phyloP scores from a whole-genome alignment of 306 rosid genomes.

The Macrotyloma uniflorum region DNA sequence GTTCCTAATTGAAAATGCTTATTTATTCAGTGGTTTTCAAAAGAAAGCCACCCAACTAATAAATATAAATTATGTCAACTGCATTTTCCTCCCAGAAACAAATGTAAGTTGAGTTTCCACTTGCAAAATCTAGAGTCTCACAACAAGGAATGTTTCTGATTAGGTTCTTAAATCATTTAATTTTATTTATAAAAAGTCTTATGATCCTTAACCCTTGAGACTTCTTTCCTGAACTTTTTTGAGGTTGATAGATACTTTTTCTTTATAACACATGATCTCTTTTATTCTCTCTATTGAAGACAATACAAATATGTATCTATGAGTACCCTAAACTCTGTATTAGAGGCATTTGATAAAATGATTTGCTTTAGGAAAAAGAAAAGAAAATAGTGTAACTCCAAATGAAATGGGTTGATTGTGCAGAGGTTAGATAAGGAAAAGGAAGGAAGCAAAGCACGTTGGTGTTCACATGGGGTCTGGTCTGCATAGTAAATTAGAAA shows the following conservation, averaged over 20 bases:
- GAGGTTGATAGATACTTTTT: too few species aligned
- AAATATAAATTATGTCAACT: neutral
- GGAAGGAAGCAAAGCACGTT: conserved; percentile 40
- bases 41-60: neutral
- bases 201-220: too few species aligned
- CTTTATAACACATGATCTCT: too few species aligned
- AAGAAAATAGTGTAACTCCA: neutral
- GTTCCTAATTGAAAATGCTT: neutral
- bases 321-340: too few species aligned
- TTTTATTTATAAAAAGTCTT: too few species aligned
- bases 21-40: neutral
- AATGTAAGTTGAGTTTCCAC: neutral
- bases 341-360: too few species aligned
- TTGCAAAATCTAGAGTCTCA: neutral
- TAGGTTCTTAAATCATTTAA: too few species aligned
- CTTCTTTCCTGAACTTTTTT: too few species aligned
- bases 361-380: too few species aligned
- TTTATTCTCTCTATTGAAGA: too few species aligned
- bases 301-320: too few species aligned
- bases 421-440: conserved; percentile 45
- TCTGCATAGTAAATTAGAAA: conserved; percentile 31
- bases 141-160: too few species aligned
- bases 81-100: neutral
- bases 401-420: conserved; percentile 40
- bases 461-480: conserved; percentile 55